phyloP scores from a whole-genome alignment of 768 basidiomycete genomes.

The Collybiopsis confluens region DNA sequence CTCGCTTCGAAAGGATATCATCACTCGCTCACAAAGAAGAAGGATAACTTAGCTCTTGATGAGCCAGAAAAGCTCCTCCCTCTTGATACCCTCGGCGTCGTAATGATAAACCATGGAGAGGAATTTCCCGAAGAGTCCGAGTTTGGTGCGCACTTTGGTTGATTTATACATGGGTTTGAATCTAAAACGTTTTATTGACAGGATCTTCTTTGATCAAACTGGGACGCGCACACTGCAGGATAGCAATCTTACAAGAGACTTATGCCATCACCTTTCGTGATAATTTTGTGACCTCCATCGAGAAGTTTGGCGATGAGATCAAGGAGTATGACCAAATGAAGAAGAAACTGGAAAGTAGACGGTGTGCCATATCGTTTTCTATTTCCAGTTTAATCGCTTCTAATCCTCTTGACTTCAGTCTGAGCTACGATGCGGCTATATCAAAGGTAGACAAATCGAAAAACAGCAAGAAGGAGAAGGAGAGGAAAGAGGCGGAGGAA shows the following conservation, averaged over 20 bases:
- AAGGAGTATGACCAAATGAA: slow-evolving; percentile 77
- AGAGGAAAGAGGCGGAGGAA: slow-evolving; percentile 72
- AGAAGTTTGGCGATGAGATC: slow-evolving; percentile 65
- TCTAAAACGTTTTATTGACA: slow-evolving; percentile 19
- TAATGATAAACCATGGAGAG: slow-evolving; percentile 84
- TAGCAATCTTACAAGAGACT: slow-evolving; percentile 82
- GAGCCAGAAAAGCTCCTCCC: slow-evolving; percentile 70
- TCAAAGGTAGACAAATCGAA: slow-evolving; percentile 66
- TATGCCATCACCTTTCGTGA: slow-evolving; percentile 71
- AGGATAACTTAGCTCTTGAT: slow-evolving; percentile 56
- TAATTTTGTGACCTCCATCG: slow-evolving; percentile 65
- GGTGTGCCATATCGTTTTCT: slow-evolving; percentile 38
- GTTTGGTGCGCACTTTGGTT: slow-evolving; percentile 43
- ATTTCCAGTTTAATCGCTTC: neutral
- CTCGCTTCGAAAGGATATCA: slow-evolving; percentile 71
- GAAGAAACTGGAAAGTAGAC: slow-evolving; percentile 84
- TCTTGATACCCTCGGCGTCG: slow-evolving; percentile 75
- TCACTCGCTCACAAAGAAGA: slow-evolving; percentile 69
- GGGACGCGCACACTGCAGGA: slow-evolving; percentile 81
- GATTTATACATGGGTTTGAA: neutral
- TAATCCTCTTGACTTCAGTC: slow-evolving; percentile 33
- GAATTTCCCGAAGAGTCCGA: slow-evolving; percentile 74
- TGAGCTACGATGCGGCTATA: slow-evolving; percentile 73
- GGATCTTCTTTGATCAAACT: slow-evolving; percentile 70
- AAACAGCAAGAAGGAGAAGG: slow-evolving; percentile 78